Evolutionary conservation across 139 green algal genomes (phyloP).

Genomic region (Micractinium conductrix): DNA sequence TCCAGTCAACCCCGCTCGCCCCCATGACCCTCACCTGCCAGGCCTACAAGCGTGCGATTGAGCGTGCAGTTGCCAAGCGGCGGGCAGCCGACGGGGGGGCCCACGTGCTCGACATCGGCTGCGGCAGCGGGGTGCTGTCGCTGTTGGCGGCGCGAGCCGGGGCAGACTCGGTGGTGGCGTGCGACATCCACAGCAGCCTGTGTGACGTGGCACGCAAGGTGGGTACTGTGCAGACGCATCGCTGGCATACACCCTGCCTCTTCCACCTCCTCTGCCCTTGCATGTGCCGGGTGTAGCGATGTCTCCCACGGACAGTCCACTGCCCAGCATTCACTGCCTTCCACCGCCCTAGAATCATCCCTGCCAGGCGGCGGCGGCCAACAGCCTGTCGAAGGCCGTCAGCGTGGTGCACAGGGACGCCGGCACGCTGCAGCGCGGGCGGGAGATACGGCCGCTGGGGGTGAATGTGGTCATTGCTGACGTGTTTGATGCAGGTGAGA

Average conservation of each 20-base stretch:
- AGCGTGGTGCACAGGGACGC: constrained; percentile 59
- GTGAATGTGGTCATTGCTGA: constrained; percentile 75
- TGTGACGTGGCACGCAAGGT: constrained; percentile 45
- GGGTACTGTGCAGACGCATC: too few species aligned
- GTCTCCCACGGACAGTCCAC: too few species aligned
- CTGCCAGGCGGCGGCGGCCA: constrained; percentile 54
- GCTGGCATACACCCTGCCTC: too few species aligned
- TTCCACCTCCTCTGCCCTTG: too few species aligned
- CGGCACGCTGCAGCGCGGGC: constrained; percentile 52
- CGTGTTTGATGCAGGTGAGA: constrained; percentile 71
- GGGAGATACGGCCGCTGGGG: constrained; percentile 63
- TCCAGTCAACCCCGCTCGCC: too few species aligned
- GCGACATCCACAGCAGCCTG: constrained; percentile 60
- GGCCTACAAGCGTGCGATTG: constrained; percentile 61
- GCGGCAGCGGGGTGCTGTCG: constrained; percentile 78
- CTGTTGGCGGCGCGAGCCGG: constrained; percentile 70
- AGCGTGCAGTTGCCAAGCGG: constrained; percentile 39
- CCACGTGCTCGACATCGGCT: constrained; percentile 87
- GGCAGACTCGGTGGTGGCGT: constrained; percentile 39
- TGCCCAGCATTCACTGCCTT: too few species aligned
- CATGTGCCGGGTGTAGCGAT: too few species aligned
- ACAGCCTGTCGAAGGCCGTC: constrained; percentile 50
- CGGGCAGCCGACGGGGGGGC: constrained; percentile 44
- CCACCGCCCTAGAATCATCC: too few species aligned
- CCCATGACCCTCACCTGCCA: too few species aligned